Base-by-base conservation (phyloP, 2,329 filamentous ascomycete genomes). In the Trematosphaeria pertusa region DNA sequence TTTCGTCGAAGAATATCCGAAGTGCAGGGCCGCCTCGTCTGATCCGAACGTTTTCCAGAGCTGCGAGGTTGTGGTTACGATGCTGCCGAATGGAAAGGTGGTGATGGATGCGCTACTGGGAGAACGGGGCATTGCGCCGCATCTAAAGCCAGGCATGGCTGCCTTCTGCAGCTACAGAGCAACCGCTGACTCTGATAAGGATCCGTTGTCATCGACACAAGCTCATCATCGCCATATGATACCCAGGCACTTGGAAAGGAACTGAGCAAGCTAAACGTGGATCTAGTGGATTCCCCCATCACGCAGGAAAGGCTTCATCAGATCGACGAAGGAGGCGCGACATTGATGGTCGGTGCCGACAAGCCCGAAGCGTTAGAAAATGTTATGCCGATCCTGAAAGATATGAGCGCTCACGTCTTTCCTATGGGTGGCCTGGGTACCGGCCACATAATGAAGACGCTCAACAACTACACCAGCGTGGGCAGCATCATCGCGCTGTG, bases 401-500 rank as follows among this genome's bases (percentile, higher is more conserved):
- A 62, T 2, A 70, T 71, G 70, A 65, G 64, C 19, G 51, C 52
- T 10, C 68, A 71, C 38, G 59, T 71, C 14, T 72, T 72, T 50
- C 52, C 61, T 42, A 71, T 71, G 66, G 70, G 69, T 3, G 52
- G 58, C 4, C 48, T 72, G 2, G 69, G 69, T 11, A 50, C 67
- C 3, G 70, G 70, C 1, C 67, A 71, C 39, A 69, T 61, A 5
- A 72, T 70, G 67, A 70, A 72, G 55, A 71, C 69, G 5, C 48
- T 71, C 41, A 72, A 72, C 48, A 72, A 70, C 52, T 72, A 71
- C 37, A 65, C 68, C 48, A 68, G 65, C 58, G 65, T 67, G 3
- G 62, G 61, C 9, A 64, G 63, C 14, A 69, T 71, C 10, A 64
- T 65, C 42, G 66, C 67, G 11, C 39, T 71, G n/a, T 55, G 52